phyloP scores from a whole-genome alignment of 352 stramenopile genomes.

The Phytopythium delawarense region DNA sequence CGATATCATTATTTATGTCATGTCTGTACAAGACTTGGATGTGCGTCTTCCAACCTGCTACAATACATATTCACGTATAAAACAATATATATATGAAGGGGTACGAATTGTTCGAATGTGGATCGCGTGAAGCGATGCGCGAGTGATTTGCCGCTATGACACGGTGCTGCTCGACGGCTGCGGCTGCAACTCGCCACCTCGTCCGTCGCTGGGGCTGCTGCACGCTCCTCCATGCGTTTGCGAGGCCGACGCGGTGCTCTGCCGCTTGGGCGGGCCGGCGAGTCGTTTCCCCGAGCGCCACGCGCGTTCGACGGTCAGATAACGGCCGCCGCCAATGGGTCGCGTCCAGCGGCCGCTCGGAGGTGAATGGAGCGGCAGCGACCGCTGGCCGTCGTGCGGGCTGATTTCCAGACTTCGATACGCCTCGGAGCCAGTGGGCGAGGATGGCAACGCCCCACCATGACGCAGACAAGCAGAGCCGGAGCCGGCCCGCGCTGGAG shows the following conservation, averaged over 20 bases:
- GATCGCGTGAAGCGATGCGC: not conserved
- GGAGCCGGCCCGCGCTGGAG: not conserved
- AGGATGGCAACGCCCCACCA: not conserved
- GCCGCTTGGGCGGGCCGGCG: not conserved
- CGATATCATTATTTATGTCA: no score
- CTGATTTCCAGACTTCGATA: not conserved
- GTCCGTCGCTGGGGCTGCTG: not conserved
- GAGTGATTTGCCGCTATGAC: not conserved
- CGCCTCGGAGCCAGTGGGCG: not conserved
- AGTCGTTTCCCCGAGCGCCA: not conserved
- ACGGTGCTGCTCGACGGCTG: no score
- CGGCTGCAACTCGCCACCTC: not conserved
- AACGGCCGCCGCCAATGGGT: not conserved
- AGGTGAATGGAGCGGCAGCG: not conserved
- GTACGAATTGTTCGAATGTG: not conserved
- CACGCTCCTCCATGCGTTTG: not conserved
- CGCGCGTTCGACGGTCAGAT: not conserved
- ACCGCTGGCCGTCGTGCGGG: not conserved
- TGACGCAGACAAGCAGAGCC: not conserved
- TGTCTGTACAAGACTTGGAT: not conserved
- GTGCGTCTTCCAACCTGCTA: not conserved
- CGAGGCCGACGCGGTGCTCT: no score
- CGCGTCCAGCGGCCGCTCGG: not conserved
- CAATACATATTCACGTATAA: not conserved
- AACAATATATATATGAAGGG: not conserved